phyloP scores from a whole-genome alignment of 257 asterid genomes.

The Plantago elongata region DNA sequence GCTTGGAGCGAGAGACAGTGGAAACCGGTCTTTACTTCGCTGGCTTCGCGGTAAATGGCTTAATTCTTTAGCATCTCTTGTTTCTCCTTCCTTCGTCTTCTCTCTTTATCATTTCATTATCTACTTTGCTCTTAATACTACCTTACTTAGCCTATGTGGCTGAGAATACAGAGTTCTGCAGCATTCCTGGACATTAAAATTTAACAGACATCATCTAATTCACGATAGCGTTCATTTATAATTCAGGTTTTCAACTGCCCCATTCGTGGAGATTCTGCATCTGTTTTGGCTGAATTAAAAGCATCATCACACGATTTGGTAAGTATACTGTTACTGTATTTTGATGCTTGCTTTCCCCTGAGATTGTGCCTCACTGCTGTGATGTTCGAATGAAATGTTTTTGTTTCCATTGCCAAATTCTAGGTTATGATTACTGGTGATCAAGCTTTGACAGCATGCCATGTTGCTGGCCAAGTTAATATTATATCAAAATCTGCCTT shows the following conservation, averaged over 20 bases:
- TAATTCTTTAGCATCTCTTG: conserved; percentile 6
- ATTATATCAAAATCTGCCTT: conserved; percentile 83
- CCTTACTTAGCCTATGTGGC: too few species aligned
- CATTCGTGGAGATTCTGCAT: conserved; percentile 86
- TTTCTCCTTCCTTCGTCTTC: conserved; percentile 3
- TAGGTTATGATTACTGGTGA: conserved; percentile 99
- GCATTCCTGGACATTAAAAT: too few species aligned
- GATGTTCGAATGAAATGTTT: conserved; percentile 13
- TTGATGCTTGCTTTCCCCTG: conserved; percentile 8
- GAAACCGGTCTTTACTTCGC: conserved; percentile 85
- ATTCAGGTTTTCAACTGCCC: conserved; percentile 95
- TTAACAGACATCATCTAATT: background rate
- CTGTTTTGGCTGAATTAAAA: conserved; percentile 73
- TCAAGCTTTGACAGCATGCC: conserved; percentile 99
- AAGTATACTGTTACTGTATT: conserved; percentile 24
- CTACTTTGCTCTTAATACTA: too few species aligned
- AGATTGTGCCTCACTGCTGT: background rate
- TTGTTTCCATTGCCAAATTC: conserved; percentile 15
- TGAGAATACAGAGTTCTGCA: too few species aligned
- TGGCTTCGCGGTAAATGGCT: conserved; percentile 83
- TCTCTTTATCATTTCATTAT: conserved; percentile 2
- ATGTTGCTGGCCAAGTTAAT: conserved; percentile 92
- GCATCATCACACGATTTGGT: conserved; percentile 95
- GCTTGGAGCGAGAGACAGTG: conserved; percentile 78
- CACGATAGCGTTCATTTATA: conserved; percentile 19